These are phyloP conservation scores for Ceratobasidium sp. DNA, from an alignment of 1,284 basidiomycete species.

Conservation along the genomic window DNA sequence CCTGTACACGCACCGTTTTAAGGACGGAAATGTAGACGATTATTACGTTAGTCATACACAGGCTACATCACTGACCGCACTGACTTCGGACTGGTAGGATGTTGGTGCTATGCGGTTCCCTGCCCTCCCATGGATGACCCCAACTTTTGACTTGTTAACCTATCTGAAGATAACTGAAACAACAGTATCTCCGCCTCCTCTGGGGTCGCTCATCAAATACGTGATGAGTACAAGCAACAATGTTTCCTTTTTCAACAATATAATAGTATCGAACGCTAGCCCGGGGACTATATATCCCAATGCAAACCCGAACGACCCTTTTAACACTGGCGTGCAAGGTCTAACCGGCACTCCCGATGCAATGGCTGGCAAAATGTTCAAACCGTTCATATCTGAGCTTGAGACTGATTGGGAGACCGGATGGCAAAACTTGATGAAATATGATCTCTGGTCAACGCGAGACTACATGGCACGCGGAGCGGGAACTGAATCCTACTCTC, in stretches of 20 bases:
- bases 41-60: constrained; percentile 30
- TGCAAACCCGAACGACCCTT: neutral
- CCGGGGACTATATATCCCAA: neutral
- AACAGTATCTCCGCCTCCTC: neutral
- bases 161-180: constrained; percentile 11
- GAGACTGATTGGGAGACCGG: constrained; percentile 47
- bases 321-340: neutral
- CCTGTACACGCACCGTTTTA: constrained; percentile 54
- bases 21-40: constrained; percentile 1
- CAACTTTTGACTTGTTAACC: constrained; percentile 50
- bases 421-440: constrained; percentile 51
- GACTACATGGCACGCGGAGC: constrained; percentile 46
- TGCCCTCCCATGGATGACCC: constrained; percentile 51
- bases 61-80: too few relatives aligned
- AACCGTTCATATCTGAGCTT: neutral
- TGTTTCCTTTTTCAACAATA: constrained; percentile 24
- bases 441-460: constrained; percentile 50
- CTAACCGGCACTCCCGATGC: neutral
- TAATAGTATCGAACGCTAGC: neutral
- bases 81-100: too few relatives aligned
- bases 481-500: neutral
- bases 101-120: constrained; percentile 55
- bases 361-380: neutral
- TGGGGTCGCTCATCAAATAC: constrained; percentile 30
- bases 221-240: constrained; percentile 6